A percentile compares a stretch with the other conserved stretches of the same genome.
Evolutionary conservation across 441 rosid genomes (phyloP).

Genomic region (Gossypium aridum): DNA sequence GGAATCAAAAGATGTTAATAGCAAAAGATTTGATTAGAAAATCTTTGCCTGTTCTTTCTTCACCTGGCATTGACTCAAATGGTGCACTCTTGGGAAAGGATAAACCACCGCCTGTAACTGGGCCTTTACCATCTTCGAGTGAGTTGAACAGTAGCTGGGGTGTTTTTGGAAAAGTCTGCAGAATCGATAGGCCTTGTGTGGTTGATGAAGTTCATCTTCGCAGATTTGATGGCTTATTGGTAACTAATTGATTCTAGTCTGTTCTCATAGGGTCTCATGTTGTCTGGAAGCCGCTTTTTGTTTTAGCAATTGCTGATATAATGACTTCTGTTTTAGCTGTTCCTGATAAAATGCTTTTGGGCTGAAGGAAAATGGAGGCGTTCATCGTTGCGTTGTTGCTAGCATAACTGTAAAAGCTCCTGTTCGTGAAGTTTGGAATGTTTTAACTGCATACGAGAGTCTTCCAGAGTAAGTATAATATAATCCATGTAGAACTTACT

Average conservation of each 20-base stretch:
- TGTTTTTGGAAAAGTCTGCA: slow-evolving; percentile 70
- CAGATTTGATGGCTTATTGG: slow-evolving; percentile 90
- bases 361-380: slow-evolving; percentile 94
- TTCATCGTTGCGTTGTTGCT: slow-evolving; percentile 88
- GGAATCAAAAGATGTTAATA: slow-evolving; percentile 29
- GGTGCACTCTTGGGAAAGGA: slow-evolving; percentile 23
- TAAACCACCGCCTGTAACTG: slow-evolving; percentile 24
- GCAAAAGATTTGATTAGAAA: slow-evolving; percentile 27
- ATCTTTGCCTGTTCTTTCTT: slow-evolving; percentile 21
- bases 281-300: slow-evolving; percentile 6
- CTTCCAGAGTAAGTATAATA: slow-evolving; percentile 73
- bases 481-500: background rate
- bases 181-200: slow-evolving; percentile 65
- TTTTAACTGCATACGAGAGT: slow-evolving; percentile 85
- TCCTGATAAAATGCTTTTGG: slow-evolving; percentile 31
- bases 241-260: slow-evolving; percentile 34
- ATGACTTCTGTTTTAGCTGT: slow-evolving; percentile 22
- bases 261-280: slow-evolving; percentile 19
- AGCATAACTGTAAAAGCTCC: slow-evolving; percentile 95
- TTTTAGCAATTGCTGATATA: slow-evolving; percentile 26
- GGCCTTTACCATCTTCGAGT: slow-evolving; percentile 33
- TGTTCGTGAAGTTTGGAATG: slow-evolving; percentile 89
- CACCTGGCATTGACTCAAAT: slow-evolving; percentile 30
- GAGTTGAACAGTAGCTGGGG: slow-evolving; percentile 73
- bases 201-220: slow-evolving; percentile 98